Evolutionary conservation across 1,284 basidiomycete species (phyloP).

Genomic region (Leucocoprinus gongylophorus): DNA sequence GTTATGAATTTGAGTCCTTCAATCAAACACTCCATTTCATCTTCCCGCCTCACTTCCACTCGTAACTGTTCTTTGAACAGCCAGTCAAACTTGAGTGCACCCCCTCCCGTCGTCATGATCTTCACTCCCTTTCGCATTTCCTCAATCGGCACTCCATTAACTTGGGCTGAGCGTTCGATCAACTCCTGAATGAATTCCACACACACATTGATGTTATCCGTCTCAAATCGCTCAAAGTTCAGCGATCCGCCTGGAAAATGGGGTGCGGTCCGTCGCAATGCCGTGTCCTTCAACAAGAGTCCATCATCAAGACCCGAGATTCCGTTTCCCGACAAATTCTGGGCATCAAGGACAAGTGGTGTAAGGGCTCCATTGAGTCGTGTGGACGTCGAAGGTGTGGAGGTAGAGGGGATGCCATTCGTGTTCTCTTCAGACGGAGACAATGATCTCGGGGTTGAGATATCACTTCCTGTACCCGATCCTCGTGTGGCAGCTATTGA

Average conservation of each 20-base stretch:
- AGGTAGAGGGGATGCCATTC: conserved; percentile 22
- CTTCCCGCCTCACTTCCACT: conserved; percentile 85
- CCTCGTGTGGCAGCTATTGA: conserved; percentile 54
- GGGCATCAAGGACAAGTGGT: conserved; percentile 52
- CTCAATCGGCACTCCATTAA: conserved; percentile 85
- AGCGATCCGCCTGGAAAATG: conserved; percentile 94
- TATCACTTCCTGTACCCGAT: conserved; percentile 38
- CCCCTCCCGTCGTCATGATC: conserved; percentile 97
- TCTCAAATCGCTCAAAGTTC: conserved; percentile 98
- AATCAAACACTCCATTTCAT: conserved; percentile 99
- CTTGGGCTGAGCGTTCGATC: conserved; percentile 78
- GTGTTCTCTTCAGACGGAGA: conserved; percentile 37
- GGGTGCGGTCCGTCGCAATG: conserved; percentile 66
- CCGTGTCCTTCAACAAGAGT: conserved; percentile 54
- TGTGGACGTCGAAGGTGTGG: conserved; percentile 34
- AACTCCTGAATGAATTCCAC: conserved; percentile 85
- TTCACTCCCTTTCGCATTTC: conserved; percentile 93
- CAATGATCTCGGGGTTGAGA: conserved; percentile 44
- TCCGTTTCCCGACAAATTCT: conserved; percentile 23
- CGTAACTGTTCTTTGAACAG: conserved; percentile 69
- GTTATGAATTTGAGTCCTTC: conserved; percentile 96
- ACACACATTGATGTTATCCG: conserved; percentile 80
- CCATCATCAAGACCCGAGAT: conserved; percentile 40
- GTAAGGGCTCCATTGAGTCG: conserved; percentile 72
- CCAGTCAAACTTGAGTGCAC: conserved; percentile 92